A percentile compares a stretch with the other conserved stretches of the same genome.
These are phyloP conservation scores for Hansenula sp. DNA, from an alignment of 1,139 yeast species.

Conservation along the genomic window DNA sequence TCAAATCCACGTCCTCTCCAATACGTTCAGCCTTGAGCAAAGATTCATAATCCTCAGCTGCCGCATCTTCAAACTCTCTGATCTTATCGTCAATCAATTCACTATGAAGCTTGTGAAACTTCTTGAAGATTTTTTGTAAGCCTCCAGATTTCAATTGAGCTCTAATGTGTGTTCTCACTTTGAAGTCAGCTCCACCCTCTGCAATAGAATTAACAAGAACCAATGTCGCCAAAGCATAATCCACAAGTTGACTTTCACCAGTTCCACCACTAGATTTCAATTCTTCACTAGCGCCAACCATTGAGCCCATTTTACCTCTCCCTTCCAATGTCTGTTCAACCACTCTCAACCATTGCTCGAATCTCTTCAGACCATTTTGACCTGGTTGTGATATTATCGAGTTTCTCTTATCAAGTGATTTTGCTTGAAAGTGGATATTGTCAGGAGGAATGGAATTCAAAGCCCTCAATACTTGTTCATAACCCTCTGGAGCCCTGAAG, in stretches of 20 bases:
- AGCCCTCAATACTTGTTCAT: constrained; percentile 59
- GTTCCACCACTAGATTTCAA: constrained; percentile 45
- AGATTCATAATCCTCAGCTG: constrained; percentile 69
- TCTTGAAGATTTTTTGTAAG: constrained; percentile 55
- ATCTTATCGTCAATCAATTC: constrained; percentile 67
- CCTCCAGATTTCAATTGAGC: constrained; percentile 80
- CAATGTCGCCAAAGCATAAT: constrained; percentile 78
- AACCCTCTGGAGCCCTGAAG: constrained; percentile 51
- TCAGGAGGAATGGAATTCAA: constrained; percentile 59
- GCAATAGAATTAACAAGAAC: constrained; percentile 72
- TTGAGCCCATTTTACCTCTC: constrained; percentile 82
- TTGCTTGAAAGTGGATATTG: constrained; percentile 52
- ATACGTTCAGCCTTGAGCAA: constrained; percentile 56
- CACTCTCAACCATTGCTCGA: constrained; percentile 81
- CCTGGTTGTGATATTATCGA: constrained; percentile 26
- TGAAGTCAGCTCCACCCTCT: constrained; percentile 58
- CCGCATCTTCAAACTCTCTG: constrained; percentile 57
- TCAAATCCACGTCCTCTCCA: constrained; percentile 59
- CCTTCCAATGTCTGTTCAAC: constrained; percentile 80
- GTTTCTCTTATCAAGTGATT: constrained; percentile 30
- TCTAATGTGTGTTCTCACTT: constrained; percentile 71
- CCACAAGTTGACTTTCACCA: constrained; percentile 71
- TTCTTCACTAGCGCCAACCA: constrained; percentile 94
- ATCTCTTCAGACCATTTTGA: constrained; percentile 42
- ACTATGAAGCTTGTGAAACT: constrained; percentile 58